Conservation (phyloP, 768 basidiomycete species). For the Chiua virens region DNA sequence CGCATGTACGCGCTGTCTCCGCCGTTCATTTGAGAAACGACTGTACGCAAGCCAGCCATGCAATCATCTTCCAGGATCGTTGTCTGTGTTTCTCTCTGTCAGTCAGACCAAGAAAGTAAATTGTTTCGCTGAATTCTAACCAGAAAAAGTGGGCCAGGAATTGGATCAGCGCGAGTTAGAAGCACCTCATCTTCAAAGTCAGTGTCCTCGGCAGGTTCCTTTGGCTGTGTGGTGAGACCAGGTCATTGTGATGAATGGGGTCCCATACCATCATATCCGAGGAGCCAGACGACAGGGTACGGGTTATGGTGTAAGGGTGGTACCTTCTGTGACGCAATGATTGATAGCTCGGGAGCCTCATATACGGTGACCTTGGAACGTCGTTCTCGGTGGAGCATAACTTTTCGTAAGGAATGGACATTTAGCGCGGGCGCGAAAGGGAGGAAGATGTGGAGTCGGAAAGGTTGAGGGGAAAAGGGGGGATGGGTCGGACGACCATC, state of each 20-base stretch:
- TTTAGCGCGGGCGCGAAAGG: constrained; percentile 5
- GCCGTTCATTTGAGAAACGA: constrained; percentile 22
- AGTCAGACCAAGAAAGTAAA: constrained; percentile 1
- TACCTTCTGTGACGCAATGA: constrained; percentile 18
- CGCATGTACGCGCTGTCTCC: constrained; percentile 7
- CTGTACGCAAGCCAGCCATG: constrained; percentile 15
- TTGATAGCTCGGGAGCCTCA: constrained; percentile 25
- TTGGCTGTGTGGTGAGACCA: constrained; percentile 4
- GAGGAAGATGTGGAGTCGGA: background rate
- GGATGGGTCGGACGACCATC: constrained; percentile 8
- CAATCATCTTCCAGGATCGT: constrained; percentile 19
- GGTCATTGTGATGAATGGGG: background rate
- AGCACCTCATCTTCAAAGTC: constrained; percentile 6
- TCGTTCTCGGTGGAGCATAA: constrained; percentile 7
- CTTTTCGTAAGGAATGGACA: constrained; percentile 23
- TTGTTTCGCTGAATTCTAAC: constrained; percentile 5
- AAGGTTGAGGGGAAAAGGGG: background rate
- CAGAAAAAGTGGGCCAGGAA: constrained; percentile 10
- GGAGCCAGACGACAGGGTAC: background rate
- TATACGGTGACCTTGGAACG: constrained; percentile 6
- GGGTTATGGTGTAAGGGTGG: constrained; percentile 19
- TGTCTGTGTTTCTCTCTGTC: constrained; percentile 9
- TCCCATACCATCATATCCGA: constrained; percentile 11
- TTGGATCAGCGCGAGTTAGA: background rate
- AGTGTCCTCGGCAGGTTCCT: constrained; percentile 15